Conservation (phyloP, 768 basidiomycete genomes). For the Boletus eberwhitei region DNA sequence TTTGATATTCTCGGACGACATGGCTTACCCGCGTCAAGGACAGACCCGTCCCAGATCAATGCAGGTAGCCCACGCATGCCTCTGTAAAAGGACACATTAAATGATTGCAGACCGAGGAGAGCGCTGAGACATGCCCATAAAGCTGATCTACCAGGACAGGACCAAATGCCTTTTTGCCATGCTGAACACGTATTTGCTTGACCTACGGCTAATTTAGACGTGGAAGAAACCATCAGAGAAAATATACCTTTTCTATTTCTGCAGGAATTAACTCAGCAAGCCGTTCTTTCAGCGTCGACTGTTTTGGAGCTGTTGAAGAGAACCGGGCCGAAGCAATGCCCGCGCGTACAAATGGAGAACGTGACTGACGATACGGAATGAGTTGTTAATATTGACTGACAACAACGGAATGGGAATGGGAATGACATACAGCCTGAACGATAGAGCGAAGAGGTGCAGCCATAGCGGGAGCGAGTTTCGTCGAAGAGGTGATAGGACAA, state of each 20-base stretch:
- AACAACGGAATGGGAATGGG: constrained; percentile 16
- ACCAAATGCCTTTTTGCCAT: constrained; percentile 93
- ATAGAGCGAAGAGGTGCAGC: constrained; percentile 39
- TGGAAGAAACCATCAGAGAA: not conserved
- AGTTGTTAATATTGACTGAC: not conserved
- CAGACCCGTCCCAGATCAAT: constrained; percentile 98
- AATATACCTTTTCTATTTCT: constrained; percentile 49
- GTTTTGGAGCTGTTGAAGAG: constrained; percentile 63
- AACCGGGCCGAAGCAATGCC: constrained; percentile 51
- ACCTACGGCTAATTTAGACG: constrained; percentile 45
- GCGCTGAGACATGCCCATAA: constrained; percentile 59
- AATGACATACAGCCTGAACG: constrained; percentile 32
- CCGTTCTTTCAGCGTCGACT: constrained; percentile 84
- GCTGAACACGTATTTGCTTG: constrained; percentile 75
- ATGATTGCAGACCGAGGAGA: constrained; percentile 1
- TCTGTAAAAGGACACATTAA: constrained; percentile 35
- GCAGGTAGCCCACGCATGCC: constrained; percentile 90
- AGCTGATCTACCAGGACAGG: constrained; percentile 89
- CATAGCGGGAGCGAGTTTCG: constrained; percentile 33
- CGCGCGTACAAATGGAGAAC: constrained; percentile 43
- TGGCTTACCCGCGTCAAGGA: constrained; percentile 80
- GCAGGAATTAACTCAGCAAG: constrained; percentile 90
- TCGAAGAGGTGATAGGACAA: not conserved
- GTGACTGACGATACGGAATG: constrained; percentile 39
- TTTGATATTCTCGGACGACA: not conserved